phyloP scores from a whole-genome alignment of 2,329 filamentous ascomycete species.

The Aureobasidium leucospermi region DNA sequence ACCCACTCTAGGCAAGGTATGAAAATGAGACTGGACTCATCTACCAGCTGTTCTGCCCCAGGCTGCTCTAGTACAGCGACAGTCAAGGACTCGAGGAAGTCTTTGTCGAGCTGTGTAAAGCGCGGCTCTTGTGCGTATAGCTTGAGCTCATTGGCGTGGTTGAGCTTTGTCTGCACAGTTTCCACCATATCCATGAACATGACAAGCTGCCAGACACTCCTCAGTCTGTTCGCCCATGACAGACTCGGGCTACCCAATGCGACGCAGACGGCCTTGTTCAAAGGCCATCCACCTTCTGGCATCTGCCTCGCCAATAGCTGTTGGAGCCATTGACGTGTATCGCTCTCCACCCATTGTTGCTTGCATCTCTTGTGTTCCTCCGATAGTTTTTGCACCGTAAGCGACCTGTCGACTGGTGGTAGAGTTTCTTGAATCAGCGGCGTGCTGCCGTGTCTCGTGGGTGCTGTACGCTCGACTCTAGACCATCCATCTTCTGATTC shows the following conservation, averaged over 20 bases:
- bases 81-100: conserved; percentile 20
- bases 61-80: conserved; percentile 17
- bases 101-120: conserved; percentile 23
- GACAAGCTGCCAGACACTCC: conserved; percentile 27
- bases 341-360: not conserved
- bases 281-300: conserved; percentile 19
- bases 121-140: conserved; percentile 25
- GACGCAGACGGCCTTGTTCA: conserved; percentile 25
- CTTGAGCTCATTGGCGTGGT: conserved; percentile 7
- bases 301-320: not conserved
- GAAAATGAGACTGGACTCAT: conserved; percentile 11
- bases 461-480: conserved; percentile 4
- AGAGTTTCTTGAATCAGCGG: not conserved
- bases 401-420: conserved; percentile 5
- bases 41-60: conserved; percentile 3
- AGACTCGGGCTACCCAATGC: conserved; percentile 26
- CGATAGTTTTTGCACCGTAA: conserved; percentile 13
- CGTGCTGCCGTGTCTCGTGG: not conserved
- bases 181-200: conserved; percentile 24
- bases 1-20: conserved; percentile 13
- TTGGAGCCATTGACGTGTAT: not conserved
- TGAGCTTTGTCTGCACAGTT: conserved; percentile 8
- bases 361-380: conserved; percentile 8
- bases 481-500: conserved; percentile 14
- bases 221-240: conserved; percentile 22